A percentile compares a stretch with the other conserved stretches of the same genome.
Evolutionary conservation across 2,329 filamentous ascomycete genomes (phyloP).

Genomic region (Epicoccum nigrum): DNA sequence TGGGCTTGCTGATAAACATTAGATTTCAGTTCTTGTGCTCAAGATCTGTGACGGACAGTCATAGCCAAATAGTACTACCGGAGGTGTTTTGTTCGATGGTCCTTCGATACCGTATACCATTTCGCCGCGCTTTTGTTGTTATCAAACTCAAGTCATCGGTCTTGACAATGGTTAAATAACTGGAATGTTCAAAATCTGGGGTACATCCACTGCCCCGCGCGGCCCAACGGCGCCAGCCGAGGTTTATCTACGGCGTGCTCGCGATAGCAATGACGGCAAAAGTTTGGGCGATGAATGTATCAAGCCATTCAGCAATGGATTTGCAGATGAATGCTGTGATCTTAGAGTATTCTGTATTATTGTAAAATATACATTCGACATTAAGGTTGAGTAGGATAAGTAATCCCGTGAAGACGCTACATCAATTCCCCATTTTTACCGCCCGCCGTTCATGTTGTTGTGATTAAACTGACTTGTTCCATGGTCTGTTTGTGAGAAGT

Average conservation of each 20-base stretch:
- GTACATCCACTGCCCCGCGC: background rate
- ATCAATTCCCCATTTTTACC: constrained; percentile 3
- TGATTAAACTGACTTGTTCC: constrained; percentile 45
- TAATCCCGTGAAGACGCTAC: background rate
- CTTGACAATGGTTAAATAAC: too few species aligned
- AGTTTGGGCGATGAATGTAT: background rate
- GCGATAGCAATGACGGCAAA: too few species aligned
- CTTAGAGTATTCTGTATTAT: background rate
- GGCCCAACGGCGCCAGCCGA: constrained; percentile 5
- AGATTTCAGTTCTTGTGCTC: background rate
- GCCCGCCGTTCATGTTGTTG: constrained; percentile 40
- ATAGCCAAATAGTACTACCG: constrained; percentile 9
- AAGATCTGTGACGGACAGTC: background rate
- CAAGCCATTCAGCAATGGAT: constrained; percentile 1
- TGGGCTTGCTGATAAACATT: constrained; percentile 31
- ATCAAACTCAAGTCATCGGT: background rate
- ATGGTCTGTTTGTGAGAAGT: constrained; percentile 34
- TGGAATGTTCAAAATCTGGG: background rate
- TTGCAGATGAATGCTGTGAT: background rate
- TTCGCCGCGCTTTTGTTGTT: background rate
- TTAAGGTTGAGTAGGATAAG: constrained; percentile 1
- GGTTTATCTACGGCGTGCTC: background rate
- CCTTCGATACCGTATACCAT: constrained; percentile 1
- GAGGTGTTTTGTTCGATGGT: background rate
- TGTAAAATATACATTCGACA: constrained; percentile 17